phyloP scores from a whole-genome alignment of 805 yeast species.

The Starmerella gropengiesseri region DNA sequence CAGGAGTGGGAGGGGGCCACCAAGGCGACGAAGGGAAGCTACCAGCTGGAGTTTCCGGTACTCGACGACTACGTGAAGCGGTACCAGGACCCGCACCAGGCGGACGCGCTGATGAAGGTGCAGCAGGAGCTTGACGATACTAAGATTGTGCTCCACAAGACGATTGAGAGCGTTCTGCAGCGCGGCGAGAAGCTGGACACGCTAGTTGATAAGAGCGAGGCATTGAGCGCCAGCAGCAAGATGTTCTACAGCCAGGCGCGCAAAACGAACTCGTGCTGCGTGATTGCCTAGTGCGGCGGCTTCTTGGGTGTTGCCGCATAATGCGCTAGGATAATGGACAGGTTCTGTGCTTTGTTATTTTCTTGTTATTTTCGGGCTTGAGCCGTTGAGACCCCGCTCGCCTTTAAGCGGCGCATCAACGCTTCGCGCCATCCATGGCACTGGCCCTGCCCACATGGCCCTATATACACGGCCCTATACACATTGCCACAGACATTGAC shows the following conservation, averaged over 20 bases:
- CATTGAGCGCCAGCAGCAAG: conserved; percentile 73
- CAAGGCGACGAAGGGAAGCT: conserved; percentile 32
- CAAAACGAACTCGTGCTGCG: conserved; percentile 82
- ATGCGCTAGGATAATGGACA: neutral
- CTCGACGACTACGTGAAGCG: conserved; percentile 61
- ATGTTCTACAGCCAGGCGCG: conserved; percentile 97
- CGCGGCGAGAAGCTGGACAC: conserved; percentile 94
- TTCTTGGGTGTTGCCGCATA: neutral
- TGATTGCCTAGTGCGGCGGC: conserved; percentile 7
- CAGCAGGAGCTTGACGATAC: conserved; percentile 98
- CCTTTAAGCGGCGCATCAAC: too few species aligned
- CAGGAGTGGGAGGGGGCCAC: conserved; percentile 44
- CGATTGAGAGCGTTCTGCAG: conserved; percentile 85
- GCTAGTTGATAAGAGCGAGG: conserved; percentile 90
- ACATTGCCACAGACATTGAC: too few species aligned
- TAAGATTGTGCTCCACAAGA: conserved; percentile 88
- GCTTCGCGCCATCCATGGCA: too few species aligned
- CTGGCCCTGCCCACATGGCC: too few species aligned
- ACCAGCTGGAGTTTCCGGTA: conserved; percentile 43
- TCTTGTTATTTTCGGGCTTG: neutral
- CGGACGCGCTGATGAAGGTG: conserved; percentile 92
- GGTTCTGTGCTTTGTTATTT: neutral
- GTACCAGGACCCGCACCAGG: conserved; percentile 95
- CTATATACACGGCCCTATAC: too few species aligned
- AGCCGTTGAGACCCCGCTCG: too few species aligned